Conservation (phyloP, 192 early-diverging fungal genomes). For the Umbelopsis sp. region DNA sequence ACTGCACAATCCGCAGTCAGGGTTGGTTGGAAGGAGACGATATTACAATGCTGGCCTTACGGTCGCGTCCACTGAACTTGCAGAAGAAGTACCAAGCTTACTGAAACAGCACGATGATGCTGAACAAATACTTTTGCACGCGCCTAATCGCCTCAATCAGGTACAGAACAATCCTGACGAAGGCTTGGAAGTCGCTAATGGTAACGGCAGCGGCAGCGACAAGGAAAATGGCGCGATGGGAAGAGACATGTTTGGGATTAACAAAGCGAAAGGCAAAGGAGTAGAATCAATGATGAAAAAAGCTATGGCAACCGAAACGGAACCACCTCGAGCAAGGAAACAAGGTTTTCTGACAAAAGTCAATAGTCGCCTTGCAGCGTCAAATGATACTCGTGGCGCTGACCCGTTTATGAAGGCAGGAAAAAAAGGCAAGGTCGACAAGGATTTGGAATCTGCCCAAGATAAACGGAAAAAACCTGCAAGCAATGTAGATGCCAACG, state of each 20-base stretch:
- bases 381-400: no score
- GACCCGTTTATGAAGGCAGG: not conserved
- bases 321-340: not conserved
- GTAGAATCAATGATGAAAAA: constrained; percentile 27
- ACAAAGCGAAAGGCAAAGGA: constrained; percentile 1
- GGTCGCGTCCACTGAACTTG: constrained; percentile 26
- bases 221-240: constrained; percentile 25
- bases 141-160: constrained; percentile 9
- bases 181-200: not conserved
- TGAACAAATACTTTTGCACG: not conserved
- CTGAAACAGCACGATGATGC: constrained; percentile 8
- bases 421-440: not conserved
- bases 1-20: not conserved
- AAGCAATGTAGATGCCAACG: not conserved
- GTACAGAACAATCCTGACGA: not conserved
- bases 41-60: constrained; percentile 15
- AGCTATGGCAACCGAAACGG: not conserved
- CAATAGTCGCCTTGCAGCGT: no score
- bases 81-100: constrained; percentile 4
- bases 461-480: not conserved
- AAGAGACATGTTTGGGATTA: constrained; percentile 19
- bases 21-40: not conserved
- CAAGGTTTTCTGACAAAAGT: not conserved
- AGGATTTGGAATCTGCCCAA: not conserved
- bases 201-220: constrained; percentile 10